These are phyloP conservation scores for Penicillium canariense DNA, from an alignment of 495 filamentous ascomycete species.

Conservation along the genomic window DNA sequence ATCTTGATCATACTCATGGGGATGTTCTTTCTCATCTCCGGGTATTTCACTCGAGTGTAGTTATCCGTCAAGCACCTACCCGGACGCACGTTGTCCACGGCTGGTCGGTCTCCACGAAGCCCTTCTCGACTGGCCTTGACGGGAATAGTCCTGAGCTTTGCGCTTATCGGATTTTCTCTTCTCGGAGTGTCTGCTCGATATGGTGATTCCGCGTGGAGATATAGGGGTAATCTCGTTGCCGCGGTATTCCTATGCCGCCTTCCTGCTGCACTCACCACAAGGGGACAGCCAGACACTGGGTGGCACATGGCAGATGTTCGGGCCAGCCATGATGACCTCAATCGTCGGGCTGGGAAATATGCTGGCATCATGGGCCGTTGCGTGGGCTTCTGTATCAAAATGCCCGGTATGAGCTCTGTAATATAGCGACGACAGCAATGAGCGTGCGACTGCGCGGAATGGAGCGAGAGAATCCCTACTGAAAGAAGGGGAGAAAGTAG, in stretches of 20 bases:
- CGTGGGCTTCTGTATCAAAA: background rate
- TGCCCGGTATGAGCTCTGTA: too few species aligned
- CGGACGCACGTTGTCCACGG: slow-evolving; percentile 44
- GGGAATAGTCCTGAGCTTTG: slow-evolving; percentile 46
- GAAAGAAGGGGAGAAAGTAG: too few species aligned
- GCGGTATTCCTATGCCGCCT: background rate
- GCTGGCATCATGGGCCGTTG: background rate
- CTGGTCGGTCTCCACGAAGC: slow-evolving; percentile 61
- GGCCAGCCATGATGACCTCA: background rate
- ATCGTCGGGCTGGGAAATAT: background rate
- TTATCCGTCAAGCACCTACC: background rate
- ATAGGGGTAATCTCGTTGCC: background rate
- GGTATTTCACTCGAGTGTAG: background rate
- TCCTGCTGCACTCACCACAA: background rate
- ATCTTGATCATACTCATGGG: too few species aligned
- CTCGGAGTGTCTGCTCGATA: background rate
- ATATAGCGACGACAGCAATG: too few species aligned
- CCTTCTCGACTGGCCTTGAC: slow-evolving; percentile 56
- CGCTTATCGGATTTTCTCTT: background rate
- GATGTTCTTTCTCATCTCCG: background rate
- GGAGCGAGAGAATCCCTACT: too few species aligned
- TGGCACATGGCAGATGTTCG: background rate
- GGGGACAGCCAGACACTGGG: background rate
- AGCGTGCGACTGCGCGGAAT: too few species aligned
- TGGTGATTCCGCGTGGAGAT: background rate